Percentiles rank a stretch among this genome's conserved stretches.
phyloP scores from a whole-genome alignment of 2,329 filamentous ascomycete species.

The Corniculantispora saksenae region DNA sequence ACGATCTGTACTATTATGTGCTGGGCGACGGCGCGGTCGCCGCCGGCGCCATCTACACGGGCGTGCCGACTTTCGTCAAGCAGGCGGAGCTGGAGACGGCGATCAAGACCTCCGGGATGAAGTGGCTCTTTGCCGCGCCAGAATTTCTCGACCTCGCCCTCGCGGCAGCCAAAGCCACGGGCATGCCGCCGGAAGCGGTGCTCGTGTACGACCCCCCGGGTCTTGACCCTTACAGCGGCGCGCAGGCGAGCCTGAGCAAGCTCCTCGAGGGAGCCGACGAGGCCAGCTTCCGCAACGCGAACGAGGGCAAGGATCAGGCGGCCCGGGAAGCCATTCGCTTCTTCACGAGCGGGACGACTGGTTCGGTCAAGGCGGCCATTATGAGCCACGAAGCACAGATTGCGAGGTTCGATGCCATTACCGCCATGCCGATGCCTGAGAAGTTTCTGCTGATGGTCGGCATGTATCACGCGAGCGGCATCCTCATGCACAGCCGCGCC shows the following conservation, averaged over 20 bases:
- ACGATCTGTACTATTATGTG: slow-evolving; percentile 13
- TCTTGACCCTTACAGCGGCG: background rate
- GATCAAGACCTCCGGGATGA: background rate
- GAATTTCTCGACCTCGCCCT: slow-evolving; percentile 7
- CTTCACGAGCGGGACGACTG: slow-evolving; percentile 14
- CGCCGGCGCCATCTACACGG: background rate
- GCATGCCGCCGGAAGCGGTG: background rate
- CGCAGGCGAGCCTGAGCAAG: slow-evolving; percentile 3
- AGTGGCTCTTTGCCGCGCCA: slow-evolving; percentile 13
- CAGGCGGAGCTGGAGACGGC: slow-evolving; percentile 17
- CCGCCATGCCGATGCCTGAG: background rate
- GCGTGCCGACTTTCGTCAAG: slow-evolving; percentile 16
- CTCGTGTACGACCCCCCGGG: slow-evolving; percentile 13
- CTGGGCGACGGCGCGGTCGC: slow-evolving; percentile 15
- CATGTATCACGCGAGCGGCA: slow-evolving; percentile 11
- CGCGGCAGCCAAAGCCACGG: background rate
- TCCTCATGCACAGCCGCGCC: background rate
- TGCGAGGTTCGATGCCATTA: background rate
- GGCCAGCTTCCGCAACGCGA: slow-evolving; percentile 5
- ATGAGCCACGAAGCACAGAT: background rate
- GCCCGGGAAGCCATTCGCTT: slow-evolving; percentile 7
- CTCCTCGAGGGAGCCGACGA: background rate
- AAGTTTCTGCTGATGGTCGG: background rate
- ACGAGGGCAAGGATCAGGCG: slow-evolving; percentile 4
- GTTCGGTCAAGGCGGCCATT: slow-evolving; percentile 12